Evolutionary conservation across 148 eudicot genomes (phyloP), one percentile per base, ranked within the genome.

Genomic region (Agrostemma githago): DNA sequence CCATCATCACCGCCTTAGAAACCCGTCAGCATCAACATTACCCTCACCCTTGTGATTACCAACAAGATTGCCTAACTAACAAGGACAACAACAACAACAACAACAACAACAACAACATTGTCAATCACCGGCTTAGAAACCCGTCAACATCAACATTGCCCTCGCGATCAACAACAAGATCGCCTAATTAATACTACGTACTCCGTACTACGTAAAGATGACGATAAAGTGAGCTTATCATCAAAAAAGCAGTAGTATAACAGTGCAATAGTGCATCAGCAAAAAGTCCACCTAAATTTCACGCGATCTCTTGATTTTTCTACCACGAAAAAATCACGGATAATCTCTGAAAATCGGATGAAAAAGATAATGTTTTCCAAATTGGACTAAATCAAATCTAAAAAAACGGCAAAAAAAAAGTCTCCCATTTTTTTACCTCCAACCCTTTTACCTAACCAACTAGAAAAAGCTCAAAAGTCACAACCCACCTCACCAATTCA

Each of bases 271-370:
- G 34, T 17, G 15, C 3, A 6, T 51, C 41, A 69, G 34, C 41
- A 51, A 43, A 43, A 69, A 69, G 41, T 8, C n/a, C 77, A 62
- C 74, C 74, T 8, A 68, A 66, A 53, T 46, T 40, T 78, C 26
- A 39, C 73, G 40, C 61, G 2, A 66, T 19, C 51, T 44, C 17
- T 11, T 42, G 2, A 64, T 39, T 34, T 43, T 44, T 6, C n/a
- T 42, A 54, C 43, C 72, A 57, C n/a, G n/a, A n/a, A 21, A 6
- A 19, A 59, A 14, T 78, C 77, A 78, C 68, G 46, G 51, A 48
- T 56, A 70, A 61, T 70, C 51, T 17, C 5, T 11, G 26, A 10
- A 51, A 48, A 5, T 37, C 0, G 34, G 34, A 16, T 6, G 15
- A 70, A 70, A 70, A 69, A 14, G 64, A 62, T 26, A 41, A 48